Evolutionary conservation across 1,284 basidiomycete genomes (phyloP), one percentile per base, ranked within the genome.

Genomic region (Stygiomarasmius scandens): DNA sequence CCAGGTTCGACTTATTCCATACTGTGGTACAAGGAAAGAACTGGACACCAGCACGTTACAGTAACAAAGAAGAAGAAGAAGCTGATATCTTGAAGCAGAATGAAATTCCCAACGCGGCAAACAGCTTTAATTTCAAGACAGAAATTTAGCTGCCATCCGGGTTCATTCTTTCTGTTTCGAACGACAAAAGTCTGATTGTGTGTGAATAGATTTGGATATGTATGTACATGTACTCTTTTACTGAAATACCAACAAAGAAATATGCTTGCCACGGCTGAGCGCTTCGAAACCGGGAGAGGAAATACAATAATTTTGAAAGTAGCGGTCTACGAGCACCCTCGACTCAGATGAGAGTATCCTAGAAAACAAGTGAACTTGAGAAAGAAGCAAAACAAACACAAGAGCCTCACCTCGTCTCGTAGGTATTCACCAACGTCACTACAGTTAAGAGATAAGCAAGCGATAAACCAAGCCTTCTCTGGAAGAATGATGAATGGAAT

Each of bases 341-440:
- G 23, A 41, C 57, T 78, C 68, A 91, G 71, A 91, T 90, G 32
- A 91, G 75, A 9, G 87, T 90, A 67, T 92, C 89, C 89, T 91
- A 65, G 22, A 27, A 9, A 44, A 57, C 27, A 55, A 65, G n/a
- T 63, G 56, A 49, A 54, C 24, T 34, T 12, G 27, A 54, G 53
- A 43, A 25, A 43, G 36, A 59, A 58, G 48, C 51, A 45, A 55
- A 54, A 47, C 29, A 8, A 55, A 50, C 46, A 46, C 32, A 38
- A 52, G 29, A 32, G 5, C 29, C 77, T 65, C 61, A 92, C 95
- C 82, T 98, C 95, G 69, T 98, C 96, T 69, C 95, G 87, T 51
- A 98, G 77, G 71, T 97, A 98, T 79, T 98, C 95, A 58, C 95
- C 95, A 22, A 97, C 92, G 74, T 98, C 95, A 51, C 93, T 95